A percentile compares a stretch with the other conserved stretches of the same genome.
phyloP scores from a whole-genome alignment of 2,329 filamentous ascomycete species.

The Colletotrichum costaricense region DNA sequence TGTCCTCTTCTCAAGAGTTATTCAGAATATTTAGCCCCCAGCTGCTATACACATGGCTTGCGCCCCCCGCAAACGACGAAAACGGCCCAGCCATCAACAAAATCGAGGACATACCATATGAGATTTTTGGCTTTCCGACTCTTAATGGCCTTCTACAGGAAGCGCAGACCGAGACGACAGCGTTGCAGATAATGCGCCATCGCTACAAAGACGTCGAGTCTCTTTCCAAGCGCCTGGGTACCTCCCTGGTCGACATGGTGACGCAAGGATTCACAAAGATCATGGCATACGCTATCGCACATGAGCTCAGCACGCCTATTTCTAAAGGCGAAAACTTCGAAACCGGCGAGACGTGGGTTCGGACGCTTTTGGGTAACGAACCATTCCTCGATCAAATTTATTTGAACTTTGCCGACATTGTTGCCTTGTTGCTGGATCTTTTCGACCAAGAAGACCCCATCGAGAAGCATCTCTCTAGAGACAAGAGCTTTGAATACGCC shows the following conservation, averaged over 20 bases:
- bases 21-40: constrained; percentile 90
- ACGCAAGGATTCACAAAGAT: constrained; percentile 79
- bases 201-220: constrained; percentile 72
- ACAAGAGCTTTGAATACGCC: constrained; percentile 69
- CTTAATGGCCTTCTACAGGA: constrained; percentile 77
- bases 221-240: constrained; percentile 68
- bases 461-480: constrained; percentile 73
- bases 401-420: constrained; percentile 79
- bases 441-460: constrained; percentile 82
- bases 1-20: constrained; percentile 75
- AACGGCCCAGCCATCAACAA: constrained; percentile 50
- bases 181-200: constrained; percentile 84
- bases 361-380: constrained; percentile 75
- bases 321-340: constrained; percentile 58
- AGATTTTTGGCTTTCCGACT: constrained; percentile 82
- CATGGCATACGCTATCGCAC: constrained; percentile 85
- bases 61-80: constrained; percentile 45
- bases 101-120: constrained; percentile 80
- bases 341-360: constrained; percentile 74
- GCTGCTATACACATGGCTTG: constrained; percentile 90
- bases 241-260: constrained; percentile 68
- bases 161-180: constrained; percentile 81
- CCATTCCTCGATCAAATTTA: constrained; percentile 72
- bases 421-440: constrained; percentile 80
- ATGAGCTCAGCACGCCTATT: constrained; percentile 69